These are phyloP conservation scores for Lavandula angustifolia DNA, from an alignment of 257 asterid species.

Conservation along the genomic window DNA sequence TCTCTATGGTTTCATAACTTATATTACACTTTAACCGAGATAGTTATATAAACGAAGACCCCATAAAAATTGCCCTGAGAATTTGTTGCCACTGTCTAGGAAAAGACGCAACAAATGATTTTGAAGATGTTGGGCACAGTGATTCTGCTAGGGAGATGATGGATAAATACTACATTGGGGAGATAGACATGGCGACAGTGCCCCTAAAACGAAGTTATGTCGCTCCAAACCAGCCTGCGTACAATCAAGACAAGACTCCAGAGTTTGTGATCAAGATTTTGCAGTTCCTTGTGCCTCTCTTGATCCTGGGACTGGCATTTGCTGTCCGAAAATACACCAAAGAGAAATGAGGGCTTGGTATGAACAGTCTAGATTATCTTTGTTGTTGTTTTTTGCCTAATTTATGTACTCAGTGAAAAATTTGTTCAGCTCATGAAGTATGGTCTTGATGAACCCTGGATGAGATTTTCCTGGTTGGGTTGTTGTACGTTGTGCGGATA, in stretches of 20 bases:
- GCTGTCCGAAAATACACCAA: constrained; percentile 69
- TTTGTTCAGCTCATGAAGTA: background rate
- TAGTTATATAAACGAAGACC: background rate
- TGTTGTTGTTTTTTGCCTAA: background rate
- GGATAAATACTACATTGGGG: constrained; percentile 52
- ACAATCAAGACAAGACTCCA: constrained; percentile 68
- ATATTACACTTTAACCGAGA: background rate
- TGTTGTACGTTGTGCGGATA: background rate
- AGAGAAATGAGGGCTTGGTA: constrained; percentile 44
- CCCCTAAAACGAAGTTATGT: constrained; percentile 50
- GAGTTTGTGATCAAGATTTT: constrained; percentile 72
- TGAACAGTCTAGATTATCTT: background rate
- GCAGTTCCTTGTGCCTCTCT: constrained; percentile 80
- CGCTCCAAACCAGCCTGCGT: constrained; percentile 48
- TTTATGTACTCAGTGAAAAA: constrained; percentile 26
- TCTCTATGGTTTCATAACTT: background rate
- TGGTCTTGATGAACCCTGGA: background rate
- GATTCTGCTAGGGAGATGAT: constrained; percentile 57
- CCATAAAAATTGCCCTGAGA: background rate
- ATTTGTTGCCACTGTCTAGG: constrained; percentile 41
- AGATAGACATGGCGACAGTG: constrained; percentile 54
- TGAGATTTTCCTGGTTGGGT: background rate
- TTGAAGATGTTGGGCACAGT: constrained; percentile 63
- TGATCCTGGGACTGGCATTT: constrained; percentile 76
- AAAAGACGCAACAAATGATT: constrained; percentile 79